Conservation (phyloP, 2,329 filamentous ascomycete genomes). For the Fusarium hostae region DNA sequence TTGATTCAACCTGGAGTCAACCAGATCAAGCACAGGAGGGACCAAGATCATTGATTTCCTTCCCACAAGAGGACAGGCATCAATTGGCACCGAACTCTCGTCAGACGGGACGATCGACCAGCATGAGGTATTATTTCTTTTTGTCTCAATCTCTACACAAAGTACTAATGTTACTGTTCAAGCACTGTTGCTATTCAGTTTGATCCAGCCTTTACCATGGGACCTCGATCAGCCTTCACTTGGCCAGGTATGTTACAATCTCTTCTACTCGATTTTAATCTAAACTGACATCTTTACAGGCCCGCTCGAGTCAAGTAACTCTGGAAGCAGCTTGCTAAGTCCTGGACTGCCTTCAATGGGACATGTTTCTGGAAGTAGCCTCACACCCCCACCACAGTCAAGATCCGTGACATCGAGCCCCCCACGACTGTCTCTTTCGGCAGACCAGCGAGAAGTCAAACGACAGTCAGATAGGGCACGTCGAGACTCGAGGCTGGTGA, state of each 20-base stretch:
- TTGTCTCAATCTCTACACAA: not conserved
- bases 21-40: conserved; percentile 34
- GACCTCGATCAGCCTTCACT: conserved; percentile 60
- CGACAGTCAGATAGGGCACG: conserved; percentile 69
- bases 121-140: conserved; percentile 39
- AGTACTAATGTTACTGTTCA: conserved; percentile 24
- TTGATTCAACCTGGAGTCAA: conserved; percentile 42
- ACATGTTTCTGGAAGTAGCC: conserved; percentile 60
- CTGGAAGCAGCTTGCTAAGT: conserved; percentile 53
- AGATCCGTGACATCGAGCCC: conserved; percentile 69
- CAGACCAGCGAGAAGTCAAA: conserved; percentile 71
- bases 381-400: conserved; percentile 61
- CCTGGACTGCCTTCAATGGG: conserved; percentile 60
- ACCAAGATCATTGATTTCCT: conserved; percentile 29
- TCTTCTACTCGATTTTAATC: not conserved
- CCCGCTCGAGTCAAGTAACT: conserved; percentile 50
- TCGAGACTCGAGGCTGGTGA: conserved; percentile 65
- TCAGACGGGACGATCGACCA: conserved; percentile 25
- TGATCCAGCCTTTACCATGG: conserved; percentile 64
- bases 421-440: conserved; percentile 63
- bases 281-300: conserved; percentile 32
- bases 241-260: conserved; percentile 58
- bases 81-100: conserved; percentile 23
- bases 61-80: conserved; percentile 28
- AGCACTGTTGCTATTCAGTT: conserved; percentile 64